phyloP scores from a whole-genome alignment of 495 filamentous ascomycete species.

The Aspergillus cavernicola region DNA sequence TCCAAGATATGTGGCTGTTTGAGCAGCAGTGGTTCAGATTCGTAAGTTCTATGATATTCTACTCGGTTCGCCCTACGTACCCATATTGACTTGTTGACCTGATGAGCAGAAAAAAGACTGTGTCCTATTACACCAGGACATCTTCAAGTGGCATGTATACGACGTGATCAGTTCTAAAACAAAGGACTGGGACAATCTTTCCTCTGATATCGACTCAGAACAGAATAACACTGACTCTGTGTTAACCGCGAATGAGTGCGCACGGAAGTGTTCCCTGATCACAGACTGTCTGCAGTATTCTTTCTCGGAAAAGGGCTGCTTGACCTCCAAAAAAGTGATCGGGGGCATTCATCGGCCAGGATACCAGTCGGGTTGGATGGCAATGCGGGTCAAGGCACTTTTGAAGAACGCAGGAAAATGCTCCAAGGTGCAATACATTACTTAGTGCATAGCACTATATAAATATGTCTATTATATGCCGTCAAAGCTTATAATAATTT shows the following conservation, averaged over 20 bases:
- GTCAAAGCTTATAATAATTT: no score
- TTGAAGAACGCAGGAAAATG: slow-evolving; percentile 27
- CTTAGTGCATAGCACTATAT: background rate
- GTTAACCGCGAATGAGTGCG: slow-evolving; percentile 31
- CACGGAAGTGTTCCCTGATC: slow-evolving; percentile 33
- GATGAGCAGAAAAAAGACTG: slow-evolving; percentile 19
- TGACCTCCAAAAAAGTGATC: slow-evolving; percentile 30
- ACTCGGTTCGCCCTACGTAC: background rate
- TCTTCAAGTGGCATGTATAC: slow-evolving; percentile 29
- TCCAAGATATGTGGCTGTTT: slow-evolving; percentile 41
- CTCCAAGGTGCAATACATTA: slow-evolving; percentile 26
- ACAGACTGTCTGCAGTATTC: slow-evolving; percentile 42
- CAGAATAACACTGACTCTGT: slow-evolving; percentile 16
- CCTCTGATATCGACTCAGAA: slow-evolving; percentile 15
- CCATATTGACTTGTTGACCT: background rate
- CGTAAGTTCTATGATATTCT: slow-evolving; percentile 18
- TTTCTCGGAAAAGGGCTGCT: slow-evolving; percentile 26
- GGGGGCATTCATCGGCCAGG: slow-evolving; percentile 21
- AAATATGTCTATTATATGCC: no score
- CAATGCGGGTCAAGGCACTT: slow-evolving; percentile 21
- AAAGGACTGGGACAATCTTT: slow-evolving; percentile 35
- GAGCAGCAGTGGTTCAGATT: slow-evolving; percentile 43
- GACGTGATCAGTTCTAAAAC: slow-evolving; percentile 15
- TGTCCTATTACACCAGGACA: slow-evolving; percentile 30
- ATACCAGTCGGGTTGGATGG: slow-evolving; percentile 33